Evolutionary conservation across 2,329 filamentous ascomycete genomes (phyloP).

Genomic region (Orbilia ellipsospora): DNA sequence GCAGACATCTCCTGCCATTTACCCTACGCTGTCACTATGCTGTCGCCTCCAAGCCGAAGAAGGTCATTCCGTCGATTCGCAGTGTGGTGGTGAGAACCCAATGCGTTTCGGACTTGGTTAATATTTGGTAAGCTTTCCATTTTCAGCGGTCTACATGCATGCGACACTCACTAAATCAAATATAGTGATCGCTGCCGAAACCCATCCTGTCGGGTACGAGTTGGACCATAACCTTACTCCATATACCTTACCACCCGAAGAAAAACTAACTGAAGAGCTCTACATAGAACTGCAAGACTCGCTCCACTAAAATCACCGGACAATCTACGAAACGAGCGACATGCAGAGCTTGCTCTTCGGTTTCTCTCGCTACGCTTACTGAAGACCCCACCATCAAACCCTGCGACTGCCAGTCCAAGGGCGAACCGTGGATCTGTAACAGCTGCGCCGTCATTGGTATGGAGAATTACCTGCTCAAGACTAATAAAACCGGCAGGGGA

Average conservation of each 20-base stretch:
- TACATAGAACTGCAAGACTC: slow-evolving; percentile 46
- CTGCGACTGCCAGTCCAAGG: slow-evolving; percentile 45
- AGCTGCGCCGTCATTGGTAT: slow-evolving; percentile 43
- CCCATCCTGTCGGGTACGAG: slow-evolving; percentile 42
- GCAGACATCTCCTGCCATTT: slow-evolving; percentile 41
- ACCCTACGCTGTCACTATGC: slow-evolving; percentile 43
- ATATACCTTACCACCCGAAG: neutral
- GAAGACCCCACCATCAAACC: slow-evolving; percentile 51
- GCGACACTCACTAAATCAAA: neutral
- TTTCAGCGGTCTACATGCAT: neutral
- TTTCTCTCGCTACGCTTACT: slow-evolving; percentile 30
- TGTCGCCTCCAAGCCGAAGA: slow-evolving; percentile 3
- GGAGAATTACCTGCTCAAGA: slow-evolving; percentile 51
- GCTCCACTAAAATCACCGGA: slow-evolving; percentile 29
- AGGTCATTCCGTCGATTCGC: slow-evolving; percentile 25
- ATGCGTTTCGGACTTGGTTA: slow-evolving; percentile 40
- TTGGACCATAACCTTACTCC: neutral
- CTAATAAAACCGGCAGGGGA: slow-evolving; percentile 28
- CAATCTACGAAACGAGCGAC: slow-evolving; percentile 47
- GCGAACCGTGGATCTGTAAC: slow-evolving; percentile 50
- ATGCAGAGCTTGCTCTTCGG: slow-evolving; percentile 43
- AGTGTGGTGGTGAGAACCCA: slow-evolving; percentile 32
- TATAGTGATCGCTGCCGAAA: slow-evolving; percentile 43
- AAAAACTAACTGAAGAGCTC: neutral
- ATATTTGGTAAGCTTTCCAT: slow-evolving; percentile 29